A percentile compares a stretch with the other conserved stretches of the same genome.
phyloP scores from a whole-genome alignment of 306 rosid species.

The Urtica urens region DNA sequence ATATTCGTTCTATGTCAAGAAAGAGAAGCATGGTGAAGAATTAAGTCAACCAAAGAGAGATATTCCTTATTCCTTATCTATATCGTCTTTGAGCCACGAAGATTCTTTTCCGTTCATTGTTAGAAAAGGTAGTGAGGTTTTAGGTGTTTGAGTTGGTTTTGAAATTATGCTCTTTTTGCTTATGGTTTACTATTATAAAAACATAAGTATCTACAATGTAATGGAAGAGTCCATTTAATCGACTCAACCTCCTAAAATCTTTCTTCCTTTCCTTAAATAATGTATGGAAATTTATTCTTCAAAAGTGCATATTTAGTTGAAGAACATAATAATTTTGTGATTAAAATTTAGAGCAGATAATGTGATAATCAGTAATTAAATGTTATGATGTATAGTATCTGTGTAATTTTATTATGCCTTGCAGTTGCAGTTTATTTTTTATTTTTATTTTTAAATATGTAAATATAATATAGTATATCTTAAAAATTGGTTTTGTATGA shows the following conservation, averaged over 20 bases:
- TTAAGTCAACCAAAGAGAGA: background rate
- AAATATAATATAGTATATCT: too few species aligned
- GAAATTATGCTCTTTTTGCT: background rate
- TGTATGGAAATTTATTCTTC: background rate
- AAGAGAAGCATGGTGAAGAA: background rate
- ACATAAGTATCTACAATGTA: too few species aligned
- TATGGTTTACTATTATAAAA: too few species aligned
- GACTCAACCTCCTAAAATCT: constrained; percentile 7
- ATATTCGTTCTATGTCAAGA: background rate
- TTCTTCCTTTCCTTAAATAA: background rate
- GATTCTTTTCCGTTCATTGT: background rate
- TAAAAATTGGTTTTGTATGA: too few species aligned
- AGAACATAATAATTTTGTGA: too few species aligned
- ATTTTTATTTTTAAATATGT: too few species aligned
- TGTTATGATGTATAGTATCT: too few species aligned
- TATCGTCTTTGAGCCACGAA: background rate
- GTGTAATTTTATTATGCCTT: too few species aligned
- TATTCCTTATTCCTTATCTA: background rate
- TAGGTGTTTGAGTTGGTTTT: constrained; percentile 5
- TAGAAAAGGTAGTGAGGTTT: constrained; percentile 8
- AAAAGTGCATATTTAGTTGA: background rate
- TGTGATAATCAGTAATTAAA: too few species aligned
- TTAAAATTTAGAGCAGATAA: too few species aligned
- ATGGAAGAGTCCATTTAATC: too few species aligned
- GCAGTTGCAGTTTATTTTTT: too few species aligned